Evolutionary conservation across 2,329 filamentous ascomycete species (phyloP).

Genomic region (Talaromyces albobiverticillius): DNA sequence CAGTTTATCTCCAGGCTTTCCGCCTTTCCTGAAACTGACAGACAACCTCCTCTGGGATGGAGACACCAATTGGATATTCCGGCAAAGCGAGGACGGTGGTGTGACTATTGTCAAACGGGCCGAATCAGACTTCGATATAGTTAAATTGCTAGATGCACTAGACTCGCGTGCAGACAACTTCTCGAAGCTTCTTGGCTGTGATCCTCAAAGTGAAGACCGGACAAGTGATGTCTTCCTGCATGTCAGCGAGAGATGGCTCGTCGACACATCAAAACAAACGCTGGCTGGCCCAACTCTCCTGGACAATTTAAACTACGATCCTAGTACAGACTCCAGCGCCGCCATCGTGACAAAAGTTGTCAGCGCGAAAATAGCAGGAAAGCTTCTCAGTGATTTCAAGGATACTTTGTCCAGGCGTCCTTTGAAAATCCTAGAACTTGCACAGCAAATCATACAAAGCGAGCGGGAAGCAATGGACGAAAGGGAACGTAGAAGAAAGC

Average conservation of each 20-base stretch:
- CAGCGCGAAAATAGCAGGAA: slow-evolving; percentile 41
- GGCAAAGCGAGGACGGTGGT: slow-evolving; percentile 19
- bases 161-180: slow-evolving; percentile 38
- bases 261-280: slow-evolving; percentile 21
- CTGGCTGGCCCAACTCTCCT: slow-evolving; percentile 11
- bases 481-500: slow-evolving; percentile 5
- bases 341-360: slow-evolving; percentile 36
- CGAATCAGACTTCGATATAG: slow-evolving; percentile 23
- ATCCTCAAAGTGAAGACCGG: slow-evolving; percentile 39
- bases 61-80: slow-evolving; percentile 36
- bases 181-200: slow-evolving; percentile 33
- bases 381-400: slow-evolving; percentile 41
- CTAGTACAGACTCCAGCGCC: slow-evolving; percentile 23
- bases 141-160: slow-evolving; percentile 32
- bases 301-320: slow-evolving; percentile 16
- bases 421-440: slow-evolving; percentile 38
- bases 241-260: slow-evolving; percentile 41
- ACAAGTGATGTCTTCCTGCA: slow-evolving; percentile 42
- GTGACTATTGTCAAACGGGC: slow-evolving; percentile 29
- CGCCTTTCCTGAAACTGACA: slow-evolving; percentile 37
- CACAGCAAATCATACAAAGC: slow-evolving; percentile 40
- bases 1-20: slow-evolving; percentile 35
- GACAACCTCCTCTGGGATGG: slow-evolving; percentile 42
- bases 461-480: slow-evolving; percentile 25
- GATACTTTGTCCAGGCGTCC: slow-evolving; percentile 40